Evolutionary conservation across 2,329 filamentous ascomycete species (phyloP), one percentile per base, ranked within the genome.

Genomic region (Ophiostoma ulmi): DNA sequence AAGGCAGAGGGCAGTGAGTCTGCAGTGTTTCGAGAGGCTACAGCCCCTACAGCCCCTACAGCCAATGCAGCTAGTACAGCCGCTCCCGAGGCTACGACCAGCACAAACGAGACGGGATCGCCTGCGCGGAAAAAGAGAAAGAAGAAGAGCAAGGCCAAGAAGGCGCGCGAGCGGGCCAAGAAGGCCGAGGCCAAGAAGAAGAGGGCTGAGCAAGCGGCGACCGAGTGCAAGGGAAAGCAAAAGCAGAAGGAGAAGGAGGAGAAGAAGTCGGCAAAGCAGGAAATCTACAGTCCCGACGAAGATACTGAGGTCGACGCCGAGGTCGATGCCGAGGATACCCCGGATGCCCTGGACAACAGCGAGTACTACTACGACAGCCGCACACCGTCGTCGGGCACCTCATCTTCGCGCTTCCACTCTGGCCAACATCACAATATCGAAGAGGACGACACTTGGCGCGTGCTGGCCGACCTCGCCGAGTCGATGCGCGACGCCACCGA

Each of bases 81-180:
- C 1, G 20, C 48, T 22, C 20, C n/a, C 14, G 1, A 55, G 48
- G 6, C 48, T 7, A 10, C 39, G n/a, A 10, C 20, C 5, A 11
- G 6, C 0, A 55, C 20, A 55, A 55, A 26, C 14, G n/a, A 68
- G 66, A 44, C 4, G 31, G 35, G 22, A 4, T 20, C 11, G 58
- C 41, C 13, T 44, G 13, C 11, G 44, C 44, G 31, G 31, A 31
- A 31, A 26, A 64, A 64, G 38, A 64, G 39, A 4, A 64, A 55
- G 26, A 71, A 63, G 20, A 71, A 69, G 63, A 58, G 26, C 14
- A 72, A 31, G 65, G n/a, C n/a, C 0, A 64, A 55, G 68, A 72
- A 63, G 38, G 6, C 17, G 20, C 63, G 66, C 11, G 36, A 63
- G 20, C n/a, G 41, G 26, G 7, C 14, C 11, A 36, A 35, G 26